Base-by-base conservation (phyloP, 164 flowering plant species). In the Chloranthus sessilifolius region DNA sequence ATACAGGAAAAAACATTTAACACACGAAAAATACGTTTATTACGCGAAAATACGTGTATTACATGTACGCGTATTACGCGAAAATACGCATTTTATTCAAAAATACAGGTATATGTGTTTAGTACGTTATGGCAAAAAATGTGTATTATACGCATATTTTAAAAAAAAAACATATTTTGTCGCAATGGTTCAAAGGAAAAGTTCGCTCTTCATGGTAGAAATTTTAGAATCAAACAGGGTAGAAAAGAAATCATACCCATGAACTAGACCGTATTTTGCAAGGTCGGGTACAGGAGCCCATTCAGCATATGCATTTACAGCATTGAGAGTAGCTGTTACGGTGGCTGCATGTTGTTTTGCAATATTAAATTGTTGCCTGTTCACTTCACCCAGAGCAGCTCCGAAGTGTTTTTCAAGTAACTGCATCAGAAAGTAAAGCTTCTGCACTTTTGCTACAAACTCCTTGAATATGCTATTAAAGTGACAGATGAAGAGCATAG, bases 261-360 rank as follows among this genome's bases (percentile, higher is more conserved):
- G 74, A 63, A 94, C 72, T 43, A 87, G 74, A 28, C 95, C 92
- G 71, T 62, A 81, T 71, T 75, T 80, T 48, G 95, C 79, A 67
- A 94, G 88, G 78, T 94, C 92, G 28, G 79, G 60, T 54, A 94
- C 47, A 34, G 97, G 97, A 30, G 94, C 97, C 99, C 97, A 94
- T 47, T 94, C 99, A 41, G 92, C 88, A 78, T 94, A 89, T 37
- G 97, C 92, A 81, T 87, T 89, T 43, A 89, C 28, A 57, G 97
- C 99, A 80, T 94, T 83, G 33, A 89, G 51, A 60, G 80, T 60
- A 59, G 97, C 88, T 23, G 78, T 82, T 25, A 85, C 85, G 31
- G 92, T 44, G 6, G 92, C 83, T 30, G 87, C 97, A 73, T 94
- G 99, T 61, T 77, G 96, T 63, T 85, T 94, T 51, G 95, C 99